Evolutionary conservation across 345 rosid species (phyloP), one percentile per base, ranked within the genome.

Genomic region (Arabidopsis arenosa): DNA sequence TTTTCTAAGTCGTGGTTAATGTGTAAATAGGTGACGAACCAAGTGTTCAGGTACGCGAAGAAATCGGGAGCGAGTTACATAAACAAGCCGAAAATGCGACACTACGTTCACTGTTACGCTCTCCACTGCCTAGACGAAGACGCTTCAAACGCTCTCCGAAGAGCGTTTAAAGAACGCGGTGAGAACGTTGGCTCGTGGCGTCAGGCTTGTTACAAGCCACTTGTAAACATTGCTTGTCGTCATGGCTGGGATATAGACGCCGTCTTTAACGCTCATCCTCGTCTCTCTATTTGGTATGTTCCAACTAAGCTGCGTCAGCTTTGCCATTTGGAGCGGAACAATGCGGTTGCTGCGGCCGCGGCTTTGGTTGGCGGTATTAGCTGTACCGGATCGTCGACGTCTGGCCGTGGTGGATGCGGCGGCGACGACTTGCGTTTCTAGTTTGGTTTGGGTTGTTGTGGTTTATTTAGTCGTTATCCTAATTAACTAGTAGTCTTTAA

Each of bases 41-140:
- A 95, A 79, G 99, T 95, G 75, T 95, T 95, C 47, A 83, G 99
- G 81, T 89, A 81, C 63, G 99, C 99, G 0, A 95, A 90, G 85
- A 92, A 87, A 79, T 89, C 94, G 0, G 99, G 99, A 9, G 99
- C 98, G 14, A 90, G 90, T 83, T 92, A 90, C 82, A 95, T 95
- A 35, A 95, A 95, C 93, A 95, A 95, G 86, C 99, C 99, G 7
- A 95, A 95, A 80, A 95, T 95, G 98, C 80, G 99, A 71, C 98
- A 92, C 76, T 95, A 95, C 68, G 99, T 95, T 51, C 99, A 95
- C 10, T 95, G 99, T 86, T 95, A 95, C 55, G 98, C 99, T 2
- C 83, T 95, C 11, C 99, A 95, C 61, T 92, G 98, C 66, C 85
- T 95, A 3, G 99, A 95, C 78, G 93, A 90, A 88, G 91, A 88